Base-by-base conservation (phyloP, 2,329 filamentous ascomycete species). In the Trichoderma lentiforme region DNA sequence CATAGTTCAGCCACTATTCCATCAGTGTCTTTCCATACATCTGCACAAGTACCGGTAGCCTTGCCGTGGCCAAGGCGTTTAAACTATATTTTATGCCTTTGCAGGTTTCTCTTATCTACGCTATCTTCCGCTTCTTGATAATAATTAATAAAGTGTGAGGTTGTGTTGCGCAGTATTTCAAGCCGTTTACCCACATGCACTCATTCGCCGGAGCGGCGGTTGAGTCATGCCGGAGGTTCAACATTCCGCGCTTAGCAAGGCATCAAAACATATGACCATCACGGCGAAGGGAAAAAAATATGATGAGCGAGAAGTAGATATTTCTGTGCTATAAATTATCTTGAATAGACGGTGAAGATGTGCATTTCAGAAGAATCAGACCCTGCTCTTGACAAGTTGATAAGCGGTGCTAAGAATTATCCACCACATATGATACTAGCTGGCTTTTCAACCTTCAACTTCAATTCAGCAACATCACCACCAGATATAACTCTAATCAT, bases 291-390 rank as follows among this genome's bases (percentile, higher is more conserved):
- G 9, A 34, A 34, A 12, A 60, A 12, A 32, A 2, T 6, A 30
- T n/a, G 0, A n/a, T 30, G 11, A 1, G 18, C 1, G 8, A 53
- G 11, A 21, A 24, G n/a, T 12, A 24, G n/a, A 6, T 2, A 8
- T 6, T 11, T 21, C 9, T 60, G n/a, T 3, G 3, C n/a, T 34
- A 34, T 60, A 21, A 15, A 21, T 30, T 12, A 21, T 14, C 57
- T 34, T 18, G 18, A 11, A 34, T 21, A 12, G 18, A 60, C n/a
- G 1, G 6, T 6, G 4, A 7, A 60, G 30, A 34, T 24, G 57
- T 7, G 30, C 39, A n/a, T 9, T 43, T 43, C 1, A 43, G 30
- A 12, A 24, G 7, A 14, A 7, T 2, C 0, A 34, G 1, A 24
- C 11, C 1, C 56, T 30, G 8, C 8, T 5, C 12, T 0, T 15